Conservation (phyloP, 768 basidiomycete species). For the Rubroboletus satanas region DNA sequence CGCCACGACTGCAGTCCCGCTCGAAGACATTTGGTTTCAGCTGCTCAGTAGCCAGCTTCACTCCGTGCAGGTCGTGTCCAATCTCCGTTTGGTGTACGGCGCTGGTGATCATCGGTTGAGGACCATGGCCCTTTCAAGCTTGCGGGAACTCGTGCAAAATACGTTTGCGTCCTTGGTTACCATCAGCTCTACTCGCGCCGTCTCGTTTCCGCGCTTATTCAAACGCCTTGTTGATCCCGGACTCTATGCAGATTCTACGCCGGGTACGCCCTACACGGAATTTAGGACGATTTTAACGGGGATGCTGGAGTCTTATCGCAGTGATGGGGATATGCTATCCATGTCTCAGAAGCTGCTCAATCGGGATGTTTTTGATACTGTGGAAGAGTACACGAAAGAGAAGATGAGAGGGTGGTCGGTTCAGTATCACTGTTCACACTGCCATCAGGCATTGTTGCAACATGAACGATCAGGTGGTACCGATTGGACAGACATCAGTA, state of each 20-base stretch:
- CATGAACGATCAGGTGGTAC: conserved; percentile 18
- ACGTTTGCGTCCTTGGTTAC: conserved; percentile 84
- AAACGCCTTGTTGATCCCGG: conserved; percentile 82
- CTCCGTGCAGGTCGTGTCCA: conserved; percentile 67
- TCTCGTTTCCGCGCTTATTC: conserved; percentile 92
- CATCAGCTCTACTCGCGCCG: conserved; percentile 68
- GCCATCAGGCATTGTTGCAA: conserved; percentile 45
- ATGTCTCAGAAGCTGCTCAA: conserved; percentile 81
- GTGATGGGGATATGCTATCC: conserved; percentile 84
- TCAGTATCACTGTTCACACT: conserved; percentile 46
- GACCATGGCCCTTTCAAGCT: conserved; percentile 36
- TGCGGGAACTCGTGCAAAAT: conserved; percentile 76
- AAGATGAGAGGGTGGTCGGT: conserved; percentile 62
- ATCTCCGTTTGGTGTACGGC: conserved; percentile 31
- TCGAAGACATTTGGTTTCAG: conserved; percentile 90
- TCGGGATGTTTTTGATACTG: conserved; percentile 73
- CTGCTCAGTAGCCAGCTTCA: conserved; percentile 79
- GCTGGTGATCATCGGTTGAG: conserved; percentile 21
- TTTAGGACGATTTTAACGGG: conserved; percentile 86
- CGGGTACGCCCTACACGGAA: conserved; percentile 77
- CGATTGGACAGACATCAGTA: conserved; percentile 19
- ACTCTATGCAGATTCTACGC: conserved; percentile 44
- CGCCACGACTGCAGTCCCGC: conserved; percentile 38
- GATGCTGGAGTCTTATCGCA: conserved; percentile 94
- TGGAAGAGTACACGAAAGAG: conserved; percentile 57